Percentiles rank a stretch among this genome's conserved stretches.
These are phyloP conservation scores for Pleurotus eryngii DNA, from an alignment of 768 basidiomycete genomes.

Conservation along the genomic window DNA sequence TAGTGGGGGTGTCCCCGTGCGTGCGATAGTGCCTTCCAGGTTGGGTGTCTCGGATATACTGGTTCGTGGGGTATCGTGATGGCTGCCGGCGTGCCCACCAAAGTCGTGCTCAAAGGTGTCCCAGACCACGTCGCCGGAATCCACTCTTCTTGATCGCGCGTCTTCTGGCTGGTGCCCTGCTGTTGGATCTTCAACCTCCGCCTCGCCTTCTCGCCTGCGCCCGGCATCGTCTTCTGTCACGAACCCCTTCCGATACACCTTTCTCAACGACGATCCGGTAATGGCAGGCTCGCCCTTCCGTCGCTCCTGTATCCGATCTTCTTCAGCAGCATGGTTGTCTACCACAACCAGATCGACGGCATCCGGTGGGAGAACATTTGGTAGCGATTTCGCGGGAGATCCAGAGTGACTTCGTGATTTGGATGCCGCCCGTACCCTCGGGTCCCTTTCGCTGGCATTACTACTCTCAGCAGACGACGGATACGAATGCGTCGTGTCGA, in stretches of 20 bases:
- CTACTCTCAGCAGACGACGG: slow-evolving; percentile 26
- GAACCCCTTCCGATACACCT: slow-evolving; percentile 52
- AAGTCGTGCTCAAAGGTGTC: slow-evolving; percentile 30
- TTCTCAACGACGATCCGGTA: slow-evolving; percentile 39
- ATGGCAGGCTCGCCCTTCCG: slow-evolving; percentile 60
- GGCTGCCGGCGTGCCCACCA: slow-evolving; percentile 8
- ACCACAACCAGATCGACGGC: slow-evolving; percentile 90
- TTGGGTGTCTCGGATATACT: background rate
- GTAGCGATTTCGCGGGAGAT: slow-evolving; percentile 15
- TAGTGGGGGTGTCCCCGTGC: slow-evolving; percentile 41
- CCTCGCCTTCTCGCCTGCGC: slow-evolving; percentile 32
- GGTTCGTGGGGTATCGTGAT: slow-evolving; percentile 1
- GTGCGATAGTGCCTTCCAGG: slow-evolving; percentile 25
- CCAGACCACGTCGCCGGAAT: slow-evolving; percentile 39
- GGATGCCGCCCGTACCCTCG: slow-evolving; percentile 16
- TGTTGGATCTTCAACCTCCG: slow-evolving; percentile 16
- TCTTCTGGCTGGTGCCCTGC: background rate
- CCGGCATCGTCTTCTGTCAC: slow-evolving; percentile 33
- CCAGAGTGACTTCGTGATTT: slow-evolving; percentile 30
- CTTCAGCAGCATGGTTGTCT: slow-evolving; percentile 51
- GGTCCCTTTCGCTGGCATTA: slow-evolving; percentile 11
- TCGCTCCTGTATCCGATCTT: slow-evolving; percentile 50
- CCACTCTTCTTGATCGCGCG: slow-evolving; percentile 19
- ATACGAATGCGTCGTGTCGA: slow-evolving; percentile 7
- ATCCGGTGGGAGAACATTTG: slow-evolving; percentile 51